A percentile compares a stretch with the other conserved stretches of the same genome.
Conservation (phyloP, 163 green algal genomes). For the Trebouxiophyceae sp. region DNA sequence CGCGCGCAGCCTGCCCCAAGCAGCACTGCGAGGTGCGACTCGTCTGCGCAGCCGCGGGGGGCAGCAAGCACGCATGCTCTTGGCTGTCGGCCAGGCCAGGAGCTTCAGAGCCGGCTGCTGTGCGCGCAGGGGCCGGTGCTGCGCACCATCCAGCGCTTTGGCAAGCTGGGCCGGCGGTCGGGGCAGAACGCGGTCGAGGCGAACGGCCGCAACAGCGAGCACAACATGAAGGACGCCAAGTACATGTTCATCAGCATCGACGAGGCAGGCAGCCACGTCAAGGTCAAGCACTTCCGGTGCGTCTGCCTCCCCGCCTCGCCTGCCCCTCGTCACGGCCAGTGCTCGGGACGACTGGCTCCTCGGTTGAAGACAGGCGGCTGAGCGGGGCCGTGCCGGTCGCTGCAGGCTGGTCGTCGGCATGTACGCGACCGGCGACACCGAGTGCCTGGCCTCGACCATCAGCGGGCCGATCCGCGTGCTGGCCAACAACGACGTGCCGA, state of each 20-base stretch:
- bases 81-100: no score
- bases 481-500: constrained; percentile 57
- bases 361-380: background rate
- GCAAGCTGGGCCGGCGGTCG: constrained; percentile 38
- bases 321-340: background rate
- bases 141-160: constrained; percentile 58
- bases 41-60: no score
- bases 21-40: constrained; percentile 43
- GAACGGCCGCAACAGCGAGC: background rate
- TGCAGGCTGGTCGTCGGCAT: constrained; percentile 36
- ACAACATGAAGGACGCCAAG: constrained; percentile 7
- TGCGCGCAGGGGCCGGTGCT: constrained; percentile 34
- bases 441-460: constrained; percentile 32
- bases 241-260: constrained; percentile 34
- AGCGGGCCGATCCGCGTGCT: constrained; percentile 47
- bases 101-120: no score
- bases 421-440: constrained; percentile 27
- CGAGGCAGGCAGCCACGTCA: constrained; percentile 42
- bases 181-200: background rate
- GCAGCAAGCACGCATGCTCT: no score
- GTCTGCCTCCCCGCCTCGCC: background rate
- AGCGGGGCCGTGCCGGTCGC: no score
- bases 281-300: constrained; percentile 20
- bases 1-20: constrained; percentile 27
- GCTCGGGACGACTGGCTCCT: background rate